Base-by-base conservation (phyloP, 1,284 basidiomycete genomes). In the Neolentinus lepideus region DNA sequence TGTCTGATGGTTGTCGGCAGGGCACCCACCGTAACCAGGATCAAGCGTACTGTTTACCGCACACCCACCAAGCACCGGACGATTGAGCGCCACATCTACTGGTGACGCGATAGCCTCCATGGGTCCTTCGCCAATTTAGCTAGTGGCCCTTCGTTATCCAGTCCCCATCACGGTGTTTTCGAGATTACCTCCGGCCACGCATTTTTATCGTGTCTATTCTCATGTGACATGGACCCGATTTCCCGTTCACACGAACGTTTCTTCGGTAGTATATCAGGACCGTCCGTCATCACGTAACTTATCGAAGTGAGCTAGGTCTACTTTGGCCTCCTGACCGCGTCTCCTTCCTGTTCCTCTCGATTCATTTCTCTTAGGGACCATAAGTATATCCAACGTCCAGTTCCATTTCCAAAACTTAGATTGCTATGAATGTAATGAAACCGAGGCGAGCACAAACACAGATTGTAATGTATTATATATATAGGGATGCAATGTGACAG, bases 21-120 rank as follows among this genome's bases (percentile, higher is more conserved):
- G 80, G 84, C 85, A 65, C 88, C 87, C 26, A 74, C 78, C 52
- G 81, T 90, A 54, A 85, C 85, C 56, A 85, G 85, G 61, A 80
- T 90, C 54, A 81, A 77, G 63, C 84, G 88, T 62, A 84, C 83
- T 47, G 75, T 86, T 57, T 78, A 76, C 57, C 84, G 84, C 72
- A 66, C 72, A 35, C 75, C 75, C 55, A 76, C 80, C 56, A 77
- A 80, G 63, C 71, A 71, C 58, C 77, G 76, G 56, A 75, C 74
- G 58, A 64, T 90, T 63, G 85, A 89, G 69, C 83, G 88, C 58
- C 76, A 79, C 58, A 78, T 90, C 65, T 85, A 86, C 71, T 90
- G 83, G 83, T 89, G 69, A 72, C 57, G 46, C 9, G 9, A 24
- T 21, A n/a, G 21, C 51, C 19, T n/a, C 38, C 38, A n/a, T 6